A percentile compares a stretch with the other conserved stretches of the same genome.
Evolutionary conservation across 2,329 filamentous ascomycete species (phyloP).

Genomic region (Epichloe brachyelytri): DNA sequence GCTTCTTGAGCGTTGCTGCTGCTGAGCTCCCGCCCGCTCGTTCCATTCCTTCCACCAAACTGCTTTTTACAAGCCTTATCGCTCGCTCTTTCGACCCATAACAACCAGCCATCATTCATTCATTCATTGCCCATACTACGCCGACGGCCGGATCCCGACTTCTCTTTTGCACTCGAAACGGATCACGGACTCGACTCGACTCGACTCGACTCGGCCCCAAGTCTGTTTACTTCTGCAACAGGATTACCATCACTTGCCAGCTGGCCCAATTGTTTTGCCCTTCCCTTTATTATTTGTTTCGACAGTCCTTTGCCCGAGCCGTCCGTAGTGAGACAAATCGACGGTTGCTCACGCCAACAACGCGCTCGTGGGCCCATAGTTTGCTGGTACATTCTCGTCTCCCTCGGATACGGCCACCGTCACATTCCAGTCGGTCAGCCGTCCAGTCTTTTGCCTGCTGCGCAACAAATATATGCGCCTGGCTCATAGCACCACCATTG

Average conservation of each 20-base stretch:
- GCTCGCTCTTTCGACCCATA: neutral
- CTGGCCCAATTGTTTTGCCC: slow-evolving; percentile 13
- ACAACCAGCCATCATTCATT: too few species aligned
- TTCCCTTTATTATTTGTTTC: slow-evolving; percentile 1
- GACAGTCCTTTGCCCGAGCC: neutral
- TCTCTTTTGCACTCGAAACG: neutral
- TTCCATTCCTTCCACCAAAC: slow-evolving; percentile 7
- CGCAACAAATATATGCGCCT: slow-evolving; percentile 9
- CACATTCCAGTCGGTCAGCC: slow-evolving; percentile 16
- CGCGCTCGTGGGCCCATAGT: slow-evolving; percentile 13
- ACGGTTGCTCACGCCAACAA: slow-evolving; percentile 6
- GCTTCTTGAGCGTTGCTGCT: slow-evolving; percentile 4
- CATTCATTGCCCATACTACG: neutral
- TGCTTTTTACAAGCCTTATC: neutral
- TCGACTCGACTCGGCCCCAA: neutral
- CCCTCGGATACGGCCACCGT: slow-evolving; percentile 12
- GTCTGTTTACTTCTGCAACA: neutral
- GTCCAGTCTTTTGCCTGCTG: slow-evolving; percentile 3
- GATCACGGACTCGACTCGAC: neutral
- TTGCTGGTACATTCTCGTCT: slow-evolving; percentile 13
- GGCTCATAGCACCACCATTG: neutral
- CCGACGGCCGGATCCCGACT: neutral
- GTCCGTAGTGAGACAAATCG: slow-evolving; percentile 7
- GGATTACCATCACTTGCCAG: slow-evolving; percentile 11
- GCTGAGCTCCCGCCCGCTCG: slow-evolving; percentile 5